These are phyloP conservation scores for Aureobasidium musti DNA, from an alignment of 2,329 filamentous ascomycete species.

Conservation along the genomic window DNA sequence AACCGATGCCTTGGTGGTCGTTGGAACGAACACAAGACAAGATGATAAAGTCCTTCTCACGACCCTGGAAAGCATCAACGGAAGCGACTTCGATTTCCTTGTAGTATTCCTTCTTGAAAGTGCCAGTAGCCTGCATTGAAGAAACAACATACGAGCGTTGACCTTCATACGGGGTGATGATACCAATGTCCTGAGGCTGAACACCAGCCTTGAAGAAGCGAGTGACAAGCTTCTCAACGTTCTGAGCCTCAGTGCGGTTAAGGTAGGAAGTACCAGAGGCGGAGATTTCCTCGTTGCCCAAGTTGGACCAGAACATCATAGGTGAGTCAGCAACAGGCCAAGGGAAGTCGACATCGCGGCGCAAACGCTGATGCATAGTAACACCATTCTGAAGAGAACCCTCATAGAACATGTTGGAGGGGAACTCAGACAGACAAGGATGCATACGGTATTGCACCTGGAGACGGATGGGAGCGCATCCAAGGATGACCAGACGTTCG, in stretches of 20 bases:
- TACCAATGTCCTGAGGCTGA: constrained; percentile 89
- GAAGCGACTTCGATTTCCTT: constrained; percentile 98
- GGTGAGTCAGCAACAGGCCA: constrained; percentile 93
- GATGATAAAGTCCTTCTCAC: constrained; percentile 99
- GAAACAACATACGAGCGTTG: constrained; percentile 98
- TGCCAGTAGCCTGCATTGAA: constrained; percentile 98
- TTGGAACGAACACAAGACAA: constrained; percentile 97
- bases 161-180: constrained; percentile 98
- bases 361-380: constrained; percentile 81
- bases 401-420: constrained; percentile 99
- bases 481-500: constrained; percentile 89
- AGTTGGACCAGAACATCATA: constrained; percentile 99
- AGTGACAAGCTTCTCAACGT: constrained; percentile 97
- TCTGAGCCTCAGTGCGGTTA: constrained; percentile 94
- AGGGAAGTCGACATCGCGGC: constrained; percentile 94
- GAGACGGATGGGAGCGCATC: constrained; percentile 84
- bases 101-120: constrained; percentile 97
- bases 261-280: constrained; percentile 97
- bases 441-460: constrained; percentile 99
- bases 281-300: constrained; percentile 97
- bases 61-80: constrained; percentile 96
- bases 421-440: constrained; percentile 93
- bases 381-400: constrained; percentile 96
- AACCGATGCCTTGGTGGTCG: constrained; percentile 98
- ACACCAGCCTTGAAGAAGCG: constrained; percentile 99